Conservation (phyloP, 1,284 basidiomycete genomes). For the Tilletiopsis washingtonensis region DNA sequence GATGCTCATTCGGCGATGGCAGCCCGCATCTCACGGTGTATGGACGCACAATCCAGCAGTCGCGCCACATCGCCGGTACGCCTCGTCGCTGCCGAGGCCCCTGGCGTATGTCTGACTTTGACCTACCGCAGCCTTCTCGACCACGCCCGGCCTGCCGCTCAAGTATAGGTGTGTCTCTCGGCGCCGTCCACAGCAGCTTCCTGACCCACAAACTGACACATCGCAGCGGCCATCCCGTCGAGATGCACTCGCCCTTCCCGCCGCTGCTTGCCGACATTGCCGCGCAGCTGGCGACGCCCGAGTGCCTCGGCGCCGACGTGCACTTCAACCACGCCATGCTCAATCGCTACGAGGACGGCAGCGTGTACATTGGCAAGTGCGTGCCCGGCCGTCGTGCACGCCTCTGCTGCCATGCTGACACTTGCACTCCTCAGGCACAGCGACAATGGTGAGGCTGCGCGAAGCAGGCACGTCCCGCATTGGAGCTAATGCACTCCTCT, state of each 20-base stretch:
- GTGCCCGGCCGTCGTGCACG: too few relatives aligned
- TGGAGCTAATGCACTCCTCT: not conserved
- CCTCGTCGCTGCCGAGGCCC: not conserved
- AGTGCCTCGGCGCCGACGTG: conserved; percentile 47
- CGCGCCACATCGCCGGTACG: conserved; percentile 48
- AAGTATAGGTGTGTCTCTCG: too few relatives aligned
- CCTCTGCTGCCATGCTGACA: too few relatives aligned
- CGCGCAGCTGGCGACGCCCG: conserved; percentile 41
- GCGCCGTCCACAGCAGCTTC: conserved; percentile 49
- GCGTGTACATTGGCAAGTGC: conserved; percentile 50
- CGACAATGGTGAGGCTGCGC: conserved; percentile 45
- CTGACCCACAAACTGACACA: too few relatives aligned
- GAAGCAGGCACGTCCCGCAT: not conserved
- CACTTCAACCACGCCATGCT: conserved; percentile 55
- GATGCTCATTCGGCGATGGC: too few relatives aligned
- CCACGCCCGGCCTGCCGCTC: conserved; percentile 47
- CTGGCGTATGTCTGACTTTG: not conserved
- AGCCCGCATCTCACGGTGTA: conserved; percentile 54
- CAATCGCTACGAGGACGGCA: conserved; percentile 53
- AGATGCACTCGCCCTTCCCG: conserved; percentile 51
- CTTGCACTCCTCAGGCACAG: too few relatives aligned
- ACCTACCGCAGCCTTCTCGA: conserved; percentile 48
- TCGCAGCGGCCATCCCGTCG: conserved; percentile 29
- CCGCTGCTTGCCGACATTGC: conserved; percentile 49
- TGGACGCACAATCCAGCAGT: conserved; percentile 52